Percentiles rank a stretch among this genome's conserved stretches.
Evolutionary conservation across 208 protist species (phyloP).

Genomic region (Herpetomonas samuelpessoai): DNA sequence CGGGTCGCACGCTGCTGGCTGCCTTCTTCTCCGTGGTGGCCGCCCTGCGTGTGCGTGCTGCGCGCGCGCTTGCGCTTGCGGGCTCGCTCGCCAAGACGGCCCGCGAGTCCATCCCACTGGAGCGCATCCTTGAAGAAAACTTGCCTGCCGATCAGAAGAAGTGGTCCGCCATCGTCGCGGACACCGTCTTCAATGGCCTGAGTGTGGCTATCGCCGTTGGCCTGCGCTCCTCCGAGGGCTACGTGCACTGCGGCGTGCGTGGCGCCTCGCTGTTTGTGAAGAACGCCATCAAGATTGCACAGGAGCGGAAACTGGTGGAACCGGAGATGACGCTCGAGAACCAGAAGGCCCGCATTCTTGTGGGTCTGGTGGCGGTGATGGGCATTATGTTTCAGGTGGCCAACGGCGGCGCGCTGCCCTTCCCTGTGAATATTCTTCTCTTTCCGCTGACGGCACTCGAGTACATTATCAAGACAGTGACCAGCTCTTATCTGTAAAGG

Average conservation of each 20-base stretch:
- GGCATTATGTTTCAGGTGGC: slow-evolving; percentile 77
- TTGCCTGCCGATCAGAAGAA: slow-evolving; percentile 57
- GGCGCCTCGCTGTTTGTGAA: slow-evolving; percentile 55
- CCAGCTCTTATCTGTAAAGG: too few relatives aligned
- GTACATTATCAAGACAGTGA: slow-evolving; percentile 34
- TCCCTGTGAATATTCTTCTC: slow-evolving; percentile 76
- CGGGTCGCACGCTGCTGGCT: slow-evolving; percentile 27
- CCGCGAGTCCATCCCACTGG: slow-evolving; percentile 37
- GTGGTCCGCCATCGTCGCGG: slow-evolving; percentile 37
- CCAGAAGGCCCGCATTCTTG: slow-evolving; percentile 34
- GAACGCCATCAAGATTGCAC: slow-evolving; percentile 31
- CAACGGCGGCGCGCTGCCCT: slow-evolving; percentile 47
- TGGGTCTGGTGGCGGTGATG: slow-evolving; percentile 41
- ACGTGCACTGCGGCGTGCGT: slow-evolving; percentile 55
- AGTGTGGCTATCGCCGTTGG: slow-evolving; percentile 38
- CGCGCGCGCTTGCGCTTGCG: slow-evolving; percentile 56
- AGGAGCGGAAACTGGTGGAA: slow-evolving; percentile 35
- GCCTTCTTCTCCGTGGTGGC: slow-evolving; percentile 62
- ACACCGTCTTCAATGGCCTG: slow-evolving; percentile 20
- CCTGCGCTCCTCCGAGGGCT: slow-evolving; percentile 33
- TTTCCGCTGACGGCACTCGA: slow-evolving; percentile 62
- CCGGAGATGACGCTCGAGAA: slow-evolving; percentile 36
- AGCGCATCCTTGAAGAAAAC: slow-evolving; percentile 33
- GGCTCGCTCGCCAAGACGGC: slow-evolving; percentile 48
- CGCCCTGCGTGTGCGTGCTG: slow-evolving; percentile 50